Evolutionary conservation across 345 rosid genomes (phyloP).

Genomic region (Pistacia atlantica): DNA sequence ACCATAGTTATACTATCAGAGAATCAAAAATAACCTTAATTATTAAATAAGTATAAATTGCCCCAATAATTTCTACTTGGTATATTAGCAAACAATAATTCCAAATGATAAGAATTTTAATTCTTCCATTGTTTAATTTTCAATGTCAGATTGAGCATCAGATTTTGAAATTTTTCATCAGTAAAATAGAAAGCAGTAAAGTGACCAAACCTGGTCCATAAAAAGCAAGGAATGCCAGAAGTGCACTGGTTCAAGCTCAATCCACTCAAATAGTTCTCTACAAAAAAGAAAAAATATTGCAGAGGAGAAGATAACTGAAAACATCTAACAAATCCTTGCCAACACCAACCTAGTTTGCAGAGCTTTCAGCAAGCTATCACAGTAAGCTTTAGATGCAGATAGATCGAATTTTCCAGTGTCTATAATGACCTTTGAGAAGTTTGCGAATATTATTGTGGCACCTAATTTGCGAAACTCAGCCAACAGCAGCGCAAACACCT

Average conservation of each 20-base stretch:
- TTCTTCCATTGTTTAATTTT: background rate
- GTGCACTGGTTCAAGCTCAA: conserved; percentile 77
- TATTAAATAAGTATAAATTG: background rate
- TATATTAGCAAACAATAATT: conserved; percentile 5
- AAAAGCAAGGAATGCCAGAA: conserved; percentile 93
- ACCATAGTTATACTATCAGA: conserved; percentile 73
- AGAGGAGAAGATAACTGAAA: conserved; percentile 17
- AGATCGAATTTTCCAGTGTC: conserved; percentile 81
- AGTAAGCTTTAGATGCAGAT: conserved; percentile 79
- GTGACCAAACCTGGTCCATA: conserved; percentile 85
- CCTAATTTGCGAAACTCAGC: conserved; percentile 94
- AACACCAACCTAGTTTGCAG: conserved; percentile 68
- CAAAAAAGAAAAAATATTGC: conserved; percentile 26
- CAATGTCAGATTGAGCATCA: conserved; percentile 7
- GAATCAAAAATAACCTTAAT: conserved; percentile 12
- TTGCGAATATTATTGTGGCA: conserved; percentile 85
- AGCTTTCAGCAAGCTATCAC: conserved; percentile 83
- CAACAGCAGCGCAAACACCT: conserved; percentile 91
- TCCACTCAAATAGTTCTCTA: conserved; percentile 90
- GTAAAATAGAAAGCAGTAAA: background rate
- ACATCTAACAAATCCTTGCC: conserved; percentile 10
- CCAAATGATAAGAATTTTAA: conserved; percentile 9
- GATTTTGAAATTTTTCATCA: background rate
- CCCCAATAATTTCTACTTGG: background rate
- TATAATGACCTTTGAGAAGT: conserved; percentile 81